A percentile compares a stretch with the other conserved stretches of the same genome.
phyloP scores from a whole-genome alignment of 768 basidiomycete genomes.

The Lentinula lateritia region DNA sequence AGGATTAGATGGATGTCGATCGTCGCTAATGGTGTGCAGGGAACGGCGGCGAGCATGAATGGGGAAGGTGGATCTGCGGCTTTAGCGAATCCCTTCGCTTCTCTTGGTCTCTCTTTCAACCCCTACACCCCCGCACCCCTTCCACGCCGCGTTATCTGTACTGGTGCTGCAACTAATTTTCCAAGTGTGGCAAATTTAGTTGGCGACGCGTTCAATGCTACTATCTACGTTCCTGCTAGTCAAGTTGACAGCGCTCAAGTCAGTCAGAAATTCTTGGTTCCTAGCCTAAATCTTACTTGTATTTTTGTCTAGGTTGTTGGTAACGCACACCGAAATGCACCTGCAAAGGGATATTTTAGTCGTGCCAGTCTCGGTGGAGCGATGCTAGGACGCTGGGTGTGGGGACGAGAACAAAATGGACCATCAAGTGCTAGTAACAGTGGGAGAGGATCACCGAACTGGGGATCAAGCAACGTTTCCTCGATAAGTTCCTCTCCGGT shows the following conservation, averaged over 20 bases:
- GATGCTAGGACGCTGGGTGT: constrained; percentile 82
- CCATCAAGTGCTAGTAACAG: constrained; percentile 4
- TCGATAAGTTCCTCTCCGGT: not conserved
- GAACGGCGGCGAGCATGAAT: constrained; percentile 16
- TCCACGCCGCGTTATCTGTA: constrained; percentile 61
- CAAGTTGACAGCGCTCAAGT: constrained; percentile 77
- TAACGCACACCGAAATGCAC: constrained; percentile 59
- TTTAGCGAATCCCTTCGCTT: constrained; percentile 22
- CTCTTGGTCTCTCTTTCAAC: constrained; percentile 68
- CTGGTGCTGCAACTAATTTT: constrained; percentile 81
- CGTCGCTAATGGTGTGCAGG: constrained; percentile 63
- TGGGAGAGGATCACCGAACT: constrained; percentile 14
- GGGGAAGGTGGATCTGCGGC: constrained; percentile 11
- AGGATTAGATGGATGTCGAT: constrained; percentile 79
- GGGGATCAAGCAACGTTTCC: constrained; percentile 15
- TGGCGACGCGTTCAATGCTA: constrained; percentile 79
- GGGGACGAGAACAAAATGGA: constrained; percentile 54
- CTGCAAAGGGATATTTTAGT: constrained; percentile 61
- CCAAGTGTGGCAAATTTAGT: constrained; percentile 75
- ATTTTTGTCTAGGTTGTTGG: constrained; percentile 17
- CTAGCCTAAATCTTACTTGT: not conserved
- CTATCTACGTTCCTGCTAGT: constrained; percentile 67
- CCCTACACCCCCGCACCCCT: constrained; percentile 68
- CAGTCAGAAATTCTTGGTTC: constrained; percentile 15
- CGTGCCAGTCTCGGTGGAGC: constrained; percentile 70